Conservation (phyloP, 306 rosid species). For the Lupinus albus region DNA sequence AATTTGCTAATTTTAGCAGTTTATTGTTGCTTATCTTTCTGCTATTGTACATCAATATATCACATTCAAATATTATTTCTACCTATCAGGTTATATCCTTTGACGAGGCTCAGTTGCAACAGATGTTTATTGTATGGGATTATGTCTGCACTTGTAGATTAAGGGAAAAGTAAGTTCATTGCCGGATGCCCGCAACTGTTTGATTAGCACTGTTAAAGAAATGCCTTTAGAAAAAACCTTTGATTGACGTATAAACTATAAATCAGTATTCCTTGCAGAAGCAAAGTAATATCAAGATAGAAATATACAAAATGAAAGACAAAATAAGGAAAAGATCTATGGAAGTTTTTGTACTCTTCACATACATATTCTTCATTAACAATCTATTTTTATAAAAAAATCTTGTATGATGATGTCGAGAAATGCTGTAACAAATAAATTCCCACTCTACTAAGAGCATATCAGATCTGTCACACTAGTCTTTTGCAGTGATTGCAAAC, state of each 20-base stretch:
- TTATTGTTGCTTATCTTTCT: background rate
- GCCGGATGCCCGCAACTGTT: slow-evolving; percentile 17
- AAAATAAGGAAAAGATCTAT: slow-evolving; percentile 2
- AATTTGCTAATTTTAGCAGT: slow-evolving; percentile 21
- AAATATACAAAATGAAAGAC: slow-evolving; percentile 21
- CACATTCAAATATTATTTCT: slow-evolving; percentile 34
- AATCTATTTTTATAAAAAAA: background rate
- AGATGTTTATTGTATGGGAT: slow-evolving; percentile 70
- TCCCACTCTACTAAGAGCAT: background rate
- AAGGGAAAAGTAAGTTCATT: slow-evolving; percentile 73
- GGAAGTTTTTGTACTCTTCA: slow-evolving; percentile 5
- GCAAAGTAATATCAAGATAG: background rate
- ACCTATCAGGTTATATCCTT: slow-evolving; percentile 61
- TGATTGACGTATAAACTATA: slow-evolving; percentile 2
- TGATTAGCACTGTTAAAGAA: slow-evolving; percentile 1
- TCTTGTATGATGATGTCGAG: background rate
- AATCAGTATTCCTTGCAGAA: background rate
- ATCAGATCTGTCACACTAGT: background rate
- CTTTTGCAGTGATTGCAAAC: slow-evolving; percentile 2
- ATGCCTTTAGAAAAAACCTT: slow-evolving; percentile 8
- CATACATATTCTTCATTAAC: slow-evolving; percentile 14
- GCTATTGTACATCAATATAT: background rate
- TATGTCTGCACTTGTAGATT: slow-evolving; percentile 66
- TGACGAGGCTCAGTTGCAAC: slow-evolving; percentile 83
- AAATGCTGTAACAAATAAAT: background rate